Evolutionary conservation across 2,329 filamentous ascomycete species (phyloP).

Genomic region (Trichoderma koningiopsis): DNA sequence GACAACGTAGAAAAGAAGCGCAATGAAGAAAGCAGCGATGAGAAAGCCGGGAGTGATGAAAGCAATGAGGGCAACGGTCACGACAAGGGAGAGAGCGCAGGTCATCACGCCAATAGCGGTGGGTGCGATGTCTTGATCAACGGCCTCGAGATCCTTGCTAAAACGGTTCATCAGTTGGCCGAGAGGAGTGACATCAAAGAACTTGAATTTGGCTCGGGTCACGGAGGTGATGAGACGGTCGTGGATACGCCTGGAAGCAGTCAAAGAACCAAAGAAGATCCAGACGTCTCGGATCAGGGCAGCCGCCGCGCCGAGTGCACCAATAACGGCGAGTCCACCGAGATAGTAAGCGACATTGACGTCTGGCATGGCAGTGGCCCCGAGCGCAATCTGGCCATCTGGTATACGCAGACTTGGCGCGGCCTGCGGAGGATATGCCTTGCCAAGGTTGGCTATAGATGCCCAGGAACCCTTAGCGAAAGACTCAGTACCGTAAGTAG

Average conservation of each 20-base stretch:
- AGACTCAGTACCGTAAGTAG: conserved; percentile 33
- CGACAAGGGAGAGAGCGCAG: conserved; percentile 68
- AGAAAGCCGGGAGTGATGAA: conserved; percentile 89
- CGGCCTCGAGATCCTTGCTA: conserved; percentile 92
- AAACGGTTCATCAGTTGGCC: conserved; percentile 98
- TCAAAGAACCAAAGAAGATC: conserved; percentile 88
- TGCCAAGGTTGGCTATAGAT: conserved; percentile 44
- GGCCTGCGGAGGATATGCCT: conserved; percentile 22
- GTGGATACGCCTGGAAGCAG: conserved; percentile 84
- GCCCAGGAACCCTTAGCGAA: conserved; percentile 40
- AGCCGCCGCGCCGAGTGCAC: conserved; percentile 73
- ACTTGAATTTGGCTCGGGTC: conserved; percentile 89
- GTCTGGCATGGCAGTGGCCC: conserved; percentile 44
- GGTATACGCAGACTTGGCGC: neutral
- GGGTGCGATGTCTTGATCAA: conserved; percentile 94
- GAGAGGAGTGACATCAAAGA: conserved; percentile 94
- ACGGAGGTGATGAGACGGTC: conserved; percentile 75
- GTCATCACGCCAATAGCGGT: conserved; percentile 77
- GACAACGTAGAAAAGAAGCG: conserved; percentile 76
- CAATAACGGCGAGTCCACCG: conserved; percentile 77
- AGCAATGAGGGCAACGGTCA: conserved; percentile 86
- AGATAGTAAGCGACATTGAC: conserved; percentile 87
- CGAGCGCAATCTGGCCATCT: conserved; percentile 27
- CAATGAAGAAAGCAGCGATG: conserved; percentile 84
- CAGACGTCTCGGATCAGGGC: conserved; percentile 83